Evolutionary conservation across 352 stramenopile species (phyloP).

Genomic region (Pythium periplocum): DNA sequence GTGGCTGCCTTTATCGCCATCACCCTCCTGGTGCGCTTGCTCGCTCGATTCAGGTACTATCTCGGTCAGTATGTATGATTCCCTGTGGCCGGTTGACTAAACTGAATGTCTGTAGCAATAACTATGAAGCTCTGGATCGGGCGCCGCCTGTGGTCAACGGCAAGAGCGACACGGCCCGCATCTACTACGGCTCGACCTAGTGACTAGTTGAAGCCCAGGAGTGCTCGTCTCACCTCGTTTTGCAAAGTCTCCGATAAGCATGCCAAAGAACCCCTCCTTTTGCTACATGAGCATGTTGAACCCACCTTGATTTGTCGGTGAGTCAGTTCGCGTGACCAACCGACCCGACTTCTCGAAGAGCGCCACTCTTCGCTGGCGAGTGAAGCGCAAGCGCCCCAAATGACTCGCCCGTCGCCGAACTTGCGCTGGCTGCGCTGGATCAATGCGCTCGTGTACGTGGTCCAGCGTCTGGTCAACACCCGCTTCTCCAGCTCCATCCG

Average conservation of each 20-base stretch:
- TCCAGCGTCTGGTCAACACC: slow-evolving; percentile 1
- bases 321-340: no score
- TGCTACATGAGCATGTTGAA: no score
- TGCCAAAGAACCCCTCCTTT: no score
- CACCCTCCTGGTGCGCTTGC: slow-evolving; percentile 18
- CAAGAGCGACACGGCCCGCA: slow-evolving; percentile 7
- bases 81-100: neutral
- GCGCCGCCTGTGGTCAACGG: slow-evolving; percentile 16
- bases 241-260: neutral
- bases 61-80: neutral
- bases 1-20: slow-evolving; percentile 64
- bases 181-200: slow-evolving; percentile 16
- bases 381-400: no score
- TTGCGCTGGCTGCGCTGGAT: slow-evolving; percentile 3
- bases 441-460: neutral
- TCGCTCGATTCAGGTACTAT: slow-evolving; percentile 11
- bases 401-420: neutral
- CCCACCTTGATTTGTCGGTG: no score
- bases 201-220: neutral
- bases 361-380: no score
- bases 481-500: slow-evolving; percentile 15
- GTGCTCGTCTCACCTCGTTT: slow-evolving; percentile 9
- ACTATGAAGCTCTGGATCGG: slow-evolving; percentile 10
- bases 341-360: no score
- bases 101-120: slow-evolving; percentile 2